phyloP scores from a whole-genome alignment of 2,329 filamentous ascomycete genomes.

The Neocucurbitaria cava region DNA sequence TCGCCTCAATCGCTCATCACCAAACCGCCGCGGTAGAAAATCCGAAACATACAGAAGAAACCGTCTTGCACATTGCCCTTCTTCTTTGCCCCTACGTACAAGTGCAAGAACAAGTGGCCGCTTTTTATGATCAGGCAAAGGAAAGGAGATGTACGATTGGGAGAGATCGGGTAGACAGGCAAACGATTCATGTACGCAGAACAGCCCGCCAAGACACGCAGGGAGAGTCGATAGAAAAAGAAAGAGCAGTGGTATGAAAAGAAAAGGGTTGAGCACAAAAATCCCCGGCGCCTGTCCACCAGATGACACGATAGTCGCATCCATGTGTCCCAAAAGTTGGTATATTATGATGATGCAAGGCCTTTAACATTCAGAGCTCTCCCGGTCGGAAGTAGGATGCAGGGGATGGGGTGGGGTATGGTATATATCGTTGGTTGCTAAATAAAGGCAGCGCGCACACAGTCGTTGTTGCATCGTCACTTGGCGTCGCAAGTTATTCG shows the following conservation, averaged over 20 bases:
- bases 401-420: constrained; percentile 37
- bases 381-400: constrained; percentile 25
- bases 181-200: constrained; percentile 34
- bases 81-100: constrained; percentile 6
- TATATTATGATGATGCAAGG: constrained; percentile 42
- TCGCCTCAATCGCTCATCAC: constrained; percentile 3
- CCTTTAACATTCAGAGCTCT: constrained; percentile 27
- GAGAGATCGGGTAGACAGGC: constrained; percentile 20
- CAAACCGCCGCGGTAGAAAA: constrained; percentile 16
- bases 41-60: constrained; percentile 28
- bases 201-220: constrained; percentile 32
- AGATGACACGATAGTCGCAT: constrained; percentile 33
- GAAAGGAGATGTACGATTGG: constrained; percentile 13
- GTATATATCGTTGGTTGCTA: constrained; percentile 35
- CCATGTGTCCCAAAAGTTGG: constrained; percentile 32
- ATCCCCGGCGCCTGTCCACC: constrained; percentile 43
- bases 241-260: constrained; percentile 43
- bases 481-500: constrained; percentile 32
- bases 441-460: constrained; percentile 36
- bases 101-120: constrained; percentile 15
- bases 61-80: constrained; percentile 13
- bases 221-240: constrained; percentile 24
- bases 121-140: constrained; percentile 27
- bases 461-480: constrained; percentile 43
- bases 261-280: constrained; percentile 33